Conservation (phyloP, 1,139 yeast genomes). For the Pichia sp. region DNA sequence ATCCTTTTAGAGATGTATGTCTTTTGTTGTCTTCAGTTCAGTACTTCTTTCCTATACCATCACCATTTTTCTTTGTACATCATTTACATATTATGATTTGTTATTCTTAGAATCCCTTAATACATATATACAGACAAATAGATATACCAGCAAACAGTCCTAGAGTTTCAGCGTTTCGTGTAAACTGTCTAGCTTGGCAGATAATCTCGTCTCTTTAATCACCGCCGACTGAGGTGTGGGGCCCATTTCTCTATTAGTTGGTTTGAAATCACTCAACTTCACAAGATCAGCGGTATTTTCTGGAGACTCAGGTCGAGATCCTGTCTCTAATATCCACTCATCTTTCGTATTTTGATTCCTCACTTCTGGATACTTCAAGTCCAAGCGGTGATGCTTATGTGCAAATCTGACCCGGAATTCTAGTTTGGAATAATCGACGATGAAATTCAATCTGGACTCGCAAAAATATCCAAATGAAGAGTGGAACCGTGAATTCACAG, state of each 20-base stretch:
- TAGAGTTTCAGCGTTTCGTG: slow-evolving; percentile 5
- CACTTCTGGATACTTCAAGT: neutral
- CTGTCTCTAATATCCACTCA: neutral
- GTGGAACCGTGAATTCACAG: slow-evolving; percentile 1
- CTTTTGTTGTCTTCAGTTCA: neutral
- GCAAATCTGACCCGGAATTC: slow-evolving; percentile 8
- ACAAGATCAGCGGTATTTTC: no score
- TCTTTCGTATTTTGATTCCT: neutral
- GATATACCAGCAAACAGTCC: neutral
- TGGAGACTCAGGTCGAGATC: no score
- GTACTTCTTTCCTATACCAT: slow-evolving; percentile 2
- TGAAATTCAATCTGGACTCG: slow-evolving; percentile 13
- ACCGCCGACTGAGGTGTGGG: no score
- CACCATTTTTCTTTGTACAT: neutral
- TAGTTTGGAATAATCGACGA: slow-evolving; percentile 11
- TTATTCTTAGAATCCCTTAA: neutral
- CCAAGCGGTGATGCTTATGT: slow-evolving; percentile 13
- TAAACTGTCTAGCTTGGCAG: slow-evolving; percentile 9
- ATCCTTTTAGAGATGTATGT: neutral
- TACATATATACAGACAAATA: neutral
- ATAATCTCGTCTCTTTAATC: neutral
- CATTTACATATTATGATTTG: neutral
- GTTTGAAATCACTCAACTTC: no score
- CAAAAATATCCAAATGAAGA: slow-evolving; percentile 8
- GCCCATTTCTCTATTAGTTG: no score